phyloP scores from a whole-genome alignment of 345 rosid species.

The Carallia brachiata region DNA sequence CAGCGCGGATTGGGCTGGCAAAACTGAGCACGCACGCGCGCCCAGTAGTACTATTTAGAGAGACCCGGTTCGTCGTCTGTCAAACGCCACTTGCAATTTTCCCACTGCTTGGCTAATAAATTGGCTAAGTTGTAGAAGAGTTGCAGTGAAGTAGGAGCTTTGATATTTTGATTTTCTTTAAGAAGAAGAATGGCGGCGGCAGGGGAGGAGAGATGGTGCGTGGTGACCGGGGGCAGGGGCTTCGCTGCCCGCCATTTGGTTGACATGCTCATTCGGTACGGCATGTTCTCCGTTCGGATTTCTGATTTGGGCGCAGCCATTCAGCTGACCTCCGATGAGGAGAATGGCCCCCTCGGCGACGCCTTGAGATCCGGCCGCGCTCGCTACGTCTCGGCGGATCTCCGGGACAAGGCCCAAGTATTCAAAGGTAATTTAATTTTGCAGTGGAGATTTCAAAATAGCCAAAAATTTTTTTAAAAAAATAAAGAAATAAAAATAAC shows the following conservation, averaged over 20 bases:
- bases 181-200: conserved; percentile 1
- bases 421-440: conserved; percentile 47
- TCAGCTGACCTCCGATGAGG: conserved; percentile 54
- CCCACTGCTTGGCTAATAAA: no score
- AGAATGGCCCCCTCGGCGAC: conserved; percentile 57
- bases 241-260: conserved; percentile 87
- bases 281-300: conserved; percentile 56
- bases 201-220: conserved; percentile 62
- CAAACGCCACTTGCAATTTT: no score
- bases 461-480: not conserved
- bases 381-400: conserved; percentile 62
- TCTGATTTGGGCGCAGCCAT: conserved; percentile 66
- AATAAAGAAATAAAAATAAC: no score
- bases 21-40: no score
- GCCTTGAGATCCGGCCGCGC: conserved; percentile 70
- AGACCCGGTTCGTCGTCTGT: no score
- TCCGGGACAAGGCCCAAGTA: conserved; percentile 69
- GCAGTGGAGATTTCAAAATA: not conserved
- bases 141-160: no score
- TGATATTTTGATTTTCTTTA: no score
- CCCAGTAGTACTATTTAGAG: no score
- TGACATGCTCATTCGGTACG: conserved; percentile 62
- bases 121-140: no score
- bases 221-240: conserved; percentile 93
- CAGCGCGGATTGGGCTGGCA: no score